Base-by-base conservation (phyloP, 768 basidiomycete genomes). In the Tephrocybe sp. region DNA sequence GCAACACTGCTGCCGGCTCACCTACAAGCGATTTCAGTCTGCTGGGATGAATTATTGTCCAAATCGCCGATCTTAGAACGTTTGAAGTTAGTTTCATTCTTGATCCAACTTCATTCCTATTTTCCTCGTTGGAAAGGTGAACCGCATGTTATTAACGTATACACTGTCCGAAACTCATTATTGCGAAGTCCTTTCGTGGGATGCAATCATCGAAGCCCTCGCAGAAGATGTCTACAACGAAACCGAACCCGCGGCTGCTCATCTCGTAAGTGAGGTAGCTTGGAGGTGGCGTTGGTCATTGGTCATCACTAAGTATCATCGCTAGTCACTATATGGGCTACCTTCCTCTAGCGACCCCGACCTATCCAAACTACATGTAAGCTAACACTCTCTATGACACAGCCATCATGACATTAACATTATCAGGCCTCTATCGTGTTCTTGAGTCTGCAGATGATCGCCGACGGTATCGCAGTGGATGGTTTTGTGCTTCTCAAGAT, bases 101-200 rank as follows among this genome's bases (percentile, higher is more conserved):
- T 89, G 15, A 74, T 81, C 25, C 86, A 85, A 57, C 73, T 91
- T 24, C 81, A 73, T n/a, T 72, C 85, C 0, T 78, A 86, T 65
- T 85, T 89, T 64, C 77, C 85, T 15, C 63, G 55, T 12, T 90
- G 88, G 88, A 71, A 72, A 76, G 73, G 87, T 87, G 55, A 44
- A 64, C n/a, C n/a, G n/a, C n/a, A n/a, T n/a, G n/a, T 46, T 5
- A 27, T 18, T 25, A 27, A 48, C 35, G 6, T 38, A 19, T 46
- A 25, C 18, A 15, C 32, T 19, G 12, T 21, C 16, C 12, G 18
- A 24, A 11, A 37, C 18, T 22, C 12, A 32, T 48, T 60, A 30
- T 18, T 21, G 8, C 48, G 15, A 7, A 89, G 87, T 87, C 28
- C 62, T 89, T 11, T 78, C 81, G 0, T 89, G 87, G 86, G 72